These are phyloP conservation scores for Phytophthora kernoviae DNA, from an alignment of 352 stramenopile species.

Conservation along the genomic window DNA sequence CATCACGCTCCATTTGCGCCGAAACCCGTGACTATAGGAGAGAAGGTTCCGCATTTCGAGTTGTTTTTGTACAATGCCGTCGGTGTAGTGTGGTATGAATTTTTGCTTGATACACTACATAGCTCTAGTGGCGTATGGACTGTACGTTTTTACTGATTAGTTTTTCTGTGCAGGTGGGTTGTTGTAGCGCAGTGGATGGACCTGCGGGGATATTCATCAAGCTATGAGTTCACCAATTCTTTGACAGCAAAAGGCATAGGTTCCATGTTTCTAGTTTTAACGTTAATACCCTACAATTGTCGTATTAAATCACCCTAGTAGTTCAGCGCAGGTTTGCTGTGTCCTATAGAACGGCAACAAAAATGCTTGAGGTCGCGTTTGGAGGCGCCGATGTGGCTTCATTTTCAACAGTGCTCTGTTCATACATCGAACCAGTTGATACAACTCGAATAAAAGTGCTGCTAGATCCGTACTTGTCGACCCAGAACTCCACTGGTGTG, in stretches of 20 bases:
- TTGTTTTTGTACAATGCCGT: slow-evolving; percentile 58
- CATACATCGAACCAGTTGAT: slow-evolving; percentile 7
- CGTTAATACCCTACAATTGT: no score
- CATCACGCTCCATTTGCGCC: slow-evolving; percentile 52
- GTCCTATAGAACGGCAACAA: slow-evolving; percentile 24
- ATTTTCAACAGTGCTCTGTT: slow-evolving; percentile 2
- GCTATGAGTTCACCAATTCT: slow-evolving; percentile 16
- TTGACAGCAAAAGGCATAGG: no score
- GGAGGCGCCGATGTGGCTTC: no score
- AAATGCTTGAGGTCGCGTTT: slow-evolving; percentile 12
- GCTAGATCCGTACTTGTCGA: slow-evolving; percentile 34
- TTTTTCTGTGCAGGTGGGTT: slow-evolving; percentile 21
- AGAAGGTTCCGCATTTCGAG: slow-evolving; percentile 24
- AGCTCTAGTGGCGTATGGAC: background rate
- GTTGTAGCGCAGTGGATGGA: slow-evolving; percentile 37
- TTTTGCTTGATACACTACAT: background rate
- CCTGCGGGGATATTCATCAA: slow-evolving; percentile 22
- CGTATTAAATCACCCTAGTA: no score
- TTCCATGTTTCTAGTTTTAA: no score
- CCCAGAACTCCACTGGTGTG: slow-evolving; percentile 16
- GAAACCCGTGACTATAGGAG: slow-evolving; percentile 18
- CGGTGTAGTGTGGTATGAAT: slow-evolving; percentile 32
- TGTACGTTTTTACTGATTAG: no score
- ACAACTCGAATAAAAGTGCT: slow-evolving; percentile 22
- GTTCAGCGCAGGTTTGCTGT: no score